Conservation (phyloP, 495 filamentous ascomycete genomes). For the Talaromyces thailandensis region DNA sequence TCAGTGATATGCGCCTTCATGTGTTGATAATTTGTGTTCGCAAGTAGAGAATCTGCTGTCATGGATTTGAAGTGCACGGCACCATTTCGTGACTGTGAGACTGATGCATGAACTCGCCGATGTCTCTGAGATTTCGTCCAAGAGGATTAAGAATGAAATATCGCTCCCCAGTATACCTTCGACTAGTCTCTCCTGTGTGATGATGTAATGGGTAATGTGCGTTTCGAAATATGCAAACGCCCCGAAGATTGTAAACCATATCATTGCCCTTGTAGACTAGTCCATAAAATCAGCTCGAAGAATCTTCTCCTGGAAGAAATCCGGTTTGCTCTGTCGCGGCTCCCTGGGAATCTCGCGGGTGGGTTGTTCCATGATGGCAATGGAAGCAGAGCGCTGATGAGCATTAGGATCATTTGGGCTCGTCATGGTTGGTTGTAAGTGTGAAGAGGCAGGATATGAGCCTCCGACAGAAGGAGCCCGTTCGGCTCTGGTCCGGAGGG, state of each 20-base stretch:
- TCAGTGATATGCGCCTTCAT: not conserved
- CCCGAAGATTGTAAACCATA: not conserved
- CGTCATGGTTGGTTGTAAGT: slow-evolving; percentile 15
- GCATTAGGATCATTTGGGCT: slow-evolving; percentile 1
- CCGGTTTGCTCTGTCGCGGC: slow-evolving; percentile 62
- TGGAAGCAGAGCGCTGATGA: slow-evolving; percentile 51
- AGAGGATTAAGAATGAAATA: not conserved
- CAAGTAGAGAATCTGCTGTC: not conserved
- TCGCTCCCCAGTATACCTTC: not conserved
- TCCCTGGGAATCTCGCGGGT: slow-evolving; percentile 60
- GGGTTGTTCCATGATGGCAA: slow-evolving; percentile 58
- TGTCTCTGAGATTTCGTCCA: not conserved
- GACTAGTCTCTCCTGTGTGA: not conserved
- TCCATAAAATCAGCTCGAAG: slow-evolving; percentile 98
- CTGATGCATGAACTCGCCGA: not conserved
- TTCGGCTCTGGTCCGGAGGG: slow-evolving; percentile 80
- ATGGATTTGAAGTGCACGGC: not conserved
- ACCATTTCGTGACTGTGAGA: not conserved
- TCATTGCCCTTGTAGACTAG: slow-evolving; percentile 24
- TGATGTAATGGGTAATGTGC: not conserved
- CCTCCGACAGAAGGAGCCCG: slow-evolving; percentile 57
- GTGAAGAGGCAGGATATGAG: slow-evolving; percentile 29
- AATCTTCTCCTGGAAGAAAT: slow-evolving; percentile 92
- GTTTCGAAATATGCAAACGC: not conserved
- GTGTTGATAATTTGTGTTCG: not conserved